Evolutionary conservation across 2,329 filamentous ascomycete species (phyloP).

Genomic region (Leptosphaerulina australis): DNA sequence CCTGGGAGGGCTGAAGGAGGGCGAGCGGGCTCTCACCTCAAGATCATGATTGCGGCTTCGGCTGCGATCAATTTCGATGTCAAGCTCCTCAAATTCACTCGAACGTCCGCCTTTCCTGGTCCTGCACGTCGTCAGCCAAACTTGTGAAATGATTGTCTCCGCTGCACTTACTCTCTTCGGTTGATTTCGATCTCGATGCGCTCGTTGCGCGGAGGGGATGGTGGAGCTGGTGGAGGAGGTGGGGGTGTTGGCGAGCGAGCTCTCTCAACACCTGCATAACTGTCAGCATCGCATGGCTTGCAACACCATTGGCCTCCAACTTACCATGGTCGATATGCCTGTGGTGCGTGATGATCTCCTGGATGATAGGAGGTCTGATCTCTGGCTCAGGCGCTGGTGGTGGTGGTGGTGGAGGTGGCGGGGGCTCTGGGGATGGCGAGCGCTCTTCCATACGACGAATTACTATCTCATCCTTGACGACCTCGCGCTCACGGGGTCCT

Average conservation of each 20-base stretch:
- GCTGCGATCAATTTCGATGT: constrained; percentile 68
- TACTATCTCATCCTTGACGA: constrained; percentile 50
- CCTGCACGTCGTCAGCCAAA: constrained; percentile 25
- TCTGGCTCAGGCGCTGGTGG: constrained; percentile 66
- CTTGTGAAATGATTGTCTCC: neutral
- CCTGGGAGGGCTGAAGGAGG: constrained; percentile 53
- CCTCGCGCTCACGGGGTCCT: constrained; percentile 43
- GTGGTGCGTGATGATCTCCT: constrained; percentile 89
- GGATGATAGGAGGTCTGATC: constrained; percentile 78
- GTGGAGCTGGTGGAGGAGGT: constrained; percentile 55
- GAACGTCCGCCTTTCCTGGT: constrained; percentile 52
- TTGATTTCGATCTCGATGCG: constrained; percentile 63
- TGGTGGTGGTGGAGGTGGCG: constrained; percentile 53
- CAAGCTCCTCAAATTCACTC: constrained; percentile 63
- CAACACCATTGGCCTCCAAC: constrained; percentile 33
- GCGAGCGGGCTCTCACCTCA: constrained; percentile 43
- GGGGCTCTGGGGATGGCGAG: constrained; percentile 58
- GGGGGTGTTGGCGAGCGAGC: constrained; percentile 57
- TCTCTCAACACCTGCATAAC: constrained; percentile 51
- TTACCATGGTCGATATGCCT: constrained; percentile 84
- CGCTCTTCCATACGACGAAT: constrained; percentile 54
- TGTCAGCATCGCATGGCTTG: constrained; percentile 1
- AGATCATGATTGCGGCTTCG: constrained; percentile 28
- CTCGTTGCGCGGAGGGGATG: constrained; percentile 55
- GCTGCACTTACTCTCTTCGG: constrained; percentile 53